A percentile compares a stretch with the other conserved stretches of the same genome.
phyloP scores from a whole-genome alignment of 495 filamentous ascomycete species.

The Staphylotrichum longicolle region DNA sequence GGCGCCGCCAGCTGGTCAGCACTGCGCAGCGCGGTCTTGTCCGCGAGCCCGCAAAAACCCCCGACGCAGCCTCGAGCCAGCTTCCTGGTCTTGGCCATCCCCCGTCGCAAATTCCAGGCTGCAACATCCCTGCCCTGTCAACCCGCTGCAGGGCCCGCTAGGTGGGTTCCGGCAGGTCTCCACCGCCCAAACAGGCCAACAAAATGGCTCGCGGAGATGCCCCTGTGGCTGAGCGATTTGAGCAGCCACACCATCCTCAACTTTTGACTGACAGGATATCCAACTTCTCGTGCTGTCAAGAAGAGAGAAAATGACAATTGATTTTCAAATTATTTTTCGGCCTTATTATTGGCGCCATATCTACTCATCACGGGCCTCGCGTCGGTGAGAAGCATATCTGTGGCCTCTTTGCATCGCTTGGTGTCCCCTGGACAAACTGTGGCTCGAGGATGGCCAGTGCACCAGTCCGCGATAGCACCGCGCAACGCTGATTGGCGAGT shows the following conservation, averaged over 20 bases:
- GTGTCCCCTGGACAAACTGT: background rate
- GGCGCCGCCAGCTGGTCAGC: constrained; percentile 20
- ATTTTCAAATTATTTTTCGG: no score
- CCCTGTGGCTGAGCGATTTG: background rate
- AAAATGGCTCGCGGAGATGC: background rate
- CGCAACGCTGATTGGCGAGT: constrained; percentile 17
- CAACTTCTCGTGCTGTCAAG: background rate
- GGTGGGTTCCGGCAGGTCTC: background rate
- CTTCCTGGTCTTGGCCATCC: background rate
- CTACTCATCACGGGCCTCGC: no score
- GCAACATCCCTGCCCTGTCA: background rate
- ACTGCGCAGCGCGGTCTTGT: background rate
- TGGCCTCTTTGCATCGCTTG: no score
- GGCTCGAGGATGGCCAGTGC: constrained; percentile 3
- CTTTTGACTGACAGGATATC: background rate
- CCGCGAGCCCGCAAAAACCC: no score
- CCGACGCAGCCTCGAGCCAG: background rate
- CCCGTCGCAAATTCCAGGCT: background rate
- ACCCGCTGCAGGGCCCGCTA: background rate
- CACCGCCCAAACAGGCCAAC: background rate
- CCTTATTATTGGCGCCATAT: no score
- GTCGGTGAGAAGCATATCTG: no score
- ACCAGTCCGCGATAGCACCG: background rate
- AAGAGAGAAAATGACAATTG: no score
- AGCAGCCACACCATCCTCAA: no score